These are phyloP conservation scores for Rhodosorus marinus DNA, from an alignment of 23 red algal species.

Conservation along the genomic window DNA sequence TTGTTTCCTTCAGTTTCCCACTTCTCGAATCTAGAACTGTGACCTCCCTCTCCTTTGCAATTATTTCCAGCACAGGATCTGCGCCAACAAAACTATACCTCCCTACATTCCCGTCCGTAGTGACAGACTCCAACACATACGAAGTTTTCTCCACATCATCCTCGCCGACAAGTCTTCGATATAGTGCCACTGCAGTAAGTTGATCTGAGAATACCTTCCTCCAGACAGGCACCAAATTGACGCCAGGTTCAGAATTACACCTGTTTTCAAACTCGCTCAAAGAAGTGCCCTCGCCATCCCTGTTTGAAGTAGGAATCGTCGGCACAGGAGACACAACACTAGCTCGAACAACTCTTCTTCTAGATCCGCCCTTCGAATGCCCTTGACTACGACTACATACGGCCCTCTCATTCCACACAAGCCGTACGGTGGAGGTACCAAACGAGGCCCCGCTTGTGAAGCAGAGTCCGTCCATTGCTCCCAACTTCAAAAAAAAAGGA, in stretches of 20 bases:
- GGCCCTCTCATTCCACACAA: too few species aligned
- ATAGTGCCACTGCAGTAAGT: constrained; percentile 74
- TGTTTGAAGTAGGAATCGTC: too few species aligned
- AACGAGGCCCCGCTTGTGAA: too few species aligned
- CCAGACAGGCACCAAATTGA: constrained; percentile 65
- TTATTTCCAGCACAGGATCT: constrained; percentile 27
- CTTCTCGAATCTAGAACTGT: constrained; percentile 2
- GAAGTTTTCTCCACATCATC: constrained; percentile 24
- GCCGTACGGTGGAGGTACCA: too few species aligned
- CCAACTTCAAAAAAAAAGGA: too few species aligned
- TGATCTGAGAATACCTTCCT: constrained; percentile 63
- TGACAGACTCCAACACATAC: constrained; percentile 81
- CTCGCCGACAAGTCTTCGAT: constrained; percentile 46
- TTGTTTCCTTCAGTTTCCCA: neutral
- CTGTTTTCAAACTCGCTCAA: too few species aligned
- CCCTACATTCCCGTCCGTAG: constrained; percentile 46
- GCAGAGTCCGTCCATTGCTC: too few species aligned
- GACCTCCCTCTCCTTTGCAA: constrained; percentile 12
- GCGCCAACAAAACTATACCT: constrained; percentile 79
- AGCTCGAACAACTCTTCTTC: too few species aligned
- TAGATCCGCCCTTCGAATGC: too few species aligned
- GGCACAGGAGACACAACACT: too few species aligned
- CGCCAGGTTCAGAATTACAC: constrained; percentile 36
- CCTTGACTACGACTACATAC: too few species aligned
- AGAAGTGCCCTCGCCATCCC: too few species aligned